Evolutionary conservation across 495 filamentous ascomycete genomes (phyloP).

Genomic region (Xylaria curta): DNA sequence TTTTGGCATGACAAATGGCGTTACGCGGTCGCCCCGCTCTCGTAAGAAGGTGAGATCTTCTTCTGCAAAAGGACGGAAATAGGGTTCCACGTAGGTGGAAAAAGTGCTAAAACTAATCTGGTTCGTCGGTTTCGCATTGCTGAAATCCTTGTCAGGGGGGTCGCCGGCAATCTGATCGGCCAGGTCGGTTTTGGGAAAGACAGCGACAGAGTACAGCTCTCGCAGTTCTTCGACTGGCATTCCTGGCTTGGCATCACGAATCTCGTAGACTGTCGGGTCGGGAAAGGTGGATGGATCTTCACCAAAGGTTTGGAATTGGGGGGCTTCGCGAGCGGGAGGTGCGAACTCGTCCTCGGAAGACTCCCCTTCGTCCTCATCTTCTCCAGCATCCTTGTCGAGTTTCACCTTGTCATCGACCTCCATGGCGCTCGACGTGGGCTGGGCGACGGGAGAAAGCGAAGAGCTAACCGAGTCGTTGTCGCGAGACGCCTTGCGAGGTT

Average conservation of each 20-base stretch:
- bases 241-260: constrained; percentile 70
- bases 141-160: constrained; percentile 92
- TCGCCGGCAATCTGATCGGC: constrained; percentile 84
- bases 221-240: constrained; percentile 84
- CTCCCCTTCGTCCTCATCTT: constrained; percentile 64
- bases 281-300: constrained; percentile 90
- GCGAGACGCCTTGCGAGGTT: constrained; percentile 54
- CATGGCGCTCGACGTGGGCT: constrained; percentile 55
- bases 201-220: constrained; percentile 83
- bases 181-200: constrained; percentile 81
- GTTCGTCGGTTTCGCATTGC: constrained; percentile 88
- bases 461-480: constrained; percentile 67
- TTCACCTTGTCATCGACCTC: constrained; percentile 59
- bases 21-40: constrained; percentile 83
- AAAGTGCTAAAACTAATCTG: constrained; percentile 94
- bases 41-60: constrained; percentile 94
- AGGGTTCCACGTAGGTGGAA: constrained; percentile 84
- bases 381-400: constrained; percentile 50
- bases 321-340: constrained; percentile 74
- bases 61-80: constrained; percentile 86
- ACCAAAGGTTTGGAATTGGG: constrained; percentile 82
- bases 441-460: constrained; percentile 65
- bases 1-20: constrained; percentile 83
- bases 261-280: constrained; percentile 94
- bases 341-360: constrained; percentile 75